Evolutionary conservation across 2,329 filamentous ascomycete genomes (phyloP).

Genomic region (Trichoderma hamatum): DNA sequence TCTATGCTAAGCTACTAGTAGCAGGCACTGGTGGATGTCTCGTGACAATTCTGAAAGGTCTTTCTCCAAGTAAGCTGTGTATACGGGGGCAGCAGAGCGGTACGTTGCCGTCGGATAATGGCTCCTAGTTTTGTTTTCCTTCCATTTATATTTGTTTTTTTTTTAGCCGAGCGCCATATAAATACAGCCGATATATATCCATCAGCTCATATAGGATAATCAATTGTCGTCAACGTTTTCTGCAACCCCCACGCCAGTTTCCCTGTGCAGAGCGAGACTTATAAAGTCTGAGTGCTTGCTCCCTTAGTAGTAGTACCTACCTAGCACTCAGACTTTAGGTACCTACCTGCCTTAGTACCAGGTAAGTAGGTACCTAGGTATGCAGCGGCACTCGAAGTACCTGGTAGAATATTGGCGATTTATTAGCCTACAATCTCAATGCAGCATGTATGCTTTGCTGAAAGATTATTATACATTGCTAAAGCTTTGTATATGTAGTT

Average conservation of each 20-base stretch:
- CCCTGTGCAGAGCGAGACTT: neutral
- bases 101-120: neutral
- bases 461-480: neutral
- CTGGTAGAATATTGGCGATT: neutral
- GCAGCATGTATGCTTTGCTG: neutral
- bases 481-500: neutral
- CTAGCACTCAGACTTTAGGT: no score
- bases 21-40: neutral
- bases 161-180: neutral
- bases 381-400: neutral
- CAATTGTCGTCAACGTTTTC: neutral
- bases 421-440: neutral
- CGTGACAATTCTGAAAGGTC: neutral
- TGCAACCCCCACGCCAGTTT: neutral
- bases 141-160: neutral
- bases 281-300: neutral
- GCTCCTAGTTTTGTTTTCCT: neutral
- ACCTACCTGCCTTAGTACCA: no score
- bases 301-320: no score
- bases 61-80: neutral
- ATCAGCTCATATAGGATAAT: neutral
- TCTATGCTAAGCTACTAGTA: neutral
- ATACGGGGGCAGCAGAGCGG: neutral
- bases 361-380: neutral
- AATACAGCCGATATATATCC: neutral